Conservation (phyloP, 148 eudicot genomes). For the Rhododendron molle region DNA sequence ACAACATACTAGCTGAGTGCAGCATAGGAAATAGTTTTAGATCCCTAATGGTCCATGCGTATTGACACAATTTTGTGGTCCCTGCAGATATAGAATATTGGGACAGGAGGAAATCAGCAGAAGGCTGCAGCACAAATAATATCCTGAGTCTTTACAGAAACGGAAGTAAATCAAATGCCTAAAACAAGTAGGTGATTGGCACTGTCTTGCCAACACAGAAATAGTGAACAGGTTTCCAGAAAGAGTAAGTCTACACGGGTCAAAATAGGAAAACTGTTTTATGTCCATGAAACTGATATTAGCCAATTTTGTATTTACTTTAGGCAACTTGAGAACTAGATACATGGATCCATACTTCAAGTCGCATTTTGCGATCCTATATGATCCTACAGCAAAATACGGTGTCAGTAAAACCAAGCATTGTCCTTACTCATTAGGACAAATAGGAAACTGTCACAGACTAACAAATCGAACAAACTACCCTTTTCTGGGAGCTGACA, state of each 20-base stretch:
- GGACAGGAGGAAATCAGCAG: not conserved
- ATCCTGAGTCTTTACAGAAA: not conserved
- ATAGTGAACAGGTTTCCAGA: not conserved
- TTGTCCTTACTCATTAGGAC: not conserved
- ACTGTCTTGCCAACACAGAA: not conserved
- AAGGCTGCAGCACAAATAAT: not conserved
- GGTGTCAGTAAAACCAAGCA: not conserved
- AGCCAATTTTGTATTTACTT: not conserved
- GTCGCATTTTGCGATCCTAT: too few species aligned
- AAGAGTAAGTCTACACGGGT: not conserved
- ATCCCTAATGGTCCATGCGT: not conserved
- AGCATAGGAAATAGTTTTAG: not conserved
- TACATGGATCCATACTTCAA: not conserved
- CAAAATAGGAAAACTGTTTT: not conserved
- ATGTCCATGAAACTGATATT: not conserved
- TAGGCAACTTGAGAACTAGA: not conserved
- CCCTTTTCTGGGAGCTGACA: not conserved
- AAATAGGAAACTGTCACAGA: not conserved
- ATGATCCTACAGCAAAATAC: not conserved
- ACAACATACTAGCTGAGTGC: not conserved
- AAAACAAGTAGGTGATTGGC: not conserved
- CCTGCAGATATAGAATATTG: not conserved
- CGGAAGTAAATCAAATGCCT: not conserved
- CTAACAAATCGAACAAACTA: not conserved
- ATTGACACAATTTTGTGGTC: not conserved